Base-by-base conservation (phyloP, 148 eudicot species). In the Persicaria tinctoria region DNA sequence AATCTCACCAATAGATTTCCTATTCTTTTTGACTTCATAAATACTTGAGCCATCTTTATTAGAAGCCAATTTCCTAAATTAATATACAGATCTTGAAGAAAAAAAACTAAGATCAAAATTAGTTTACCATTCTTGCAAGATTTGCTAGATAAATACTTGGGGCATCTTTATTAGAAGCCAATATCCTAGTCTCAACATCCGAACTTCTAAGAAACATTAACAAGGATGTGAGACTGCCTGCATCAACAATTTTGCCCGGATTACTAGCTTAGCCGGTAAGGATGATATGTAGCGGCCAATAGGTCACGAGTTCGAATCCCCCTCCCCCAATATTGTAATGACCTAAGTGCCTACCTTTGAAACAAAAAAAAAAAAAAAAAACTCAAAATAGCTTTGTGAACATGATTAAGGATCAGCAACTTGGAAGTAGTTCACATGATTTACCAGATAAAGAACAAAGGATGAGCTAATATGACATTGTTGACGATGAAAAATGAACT, bases 171-270 rank as follows among this genome's bases (percentile, higher is more conserved):
- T 23, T 23, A 23, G 27, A 23, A 23, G 27, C 27, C 27, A 23
- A 23, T 23, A 23, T 23, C 27, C 27, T 80, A 71, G 85, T 93
- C 84, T 93, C 97, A 76, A 89, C 97, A 68, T 86, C 84, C 11
- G 90, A 85, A 78, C 78, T 85, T 76, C 79, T 86, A 68, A 93
- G 96, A 79, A 93, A 96, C 77, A 74, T 85, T 75, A 93, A 83
- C 87, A 90, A 83, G 76, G 96, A 93, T 73, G 86, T 78, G 81
- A 93, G 97, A 77, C 97, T 96, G 66, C 97, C 96, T 4, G 97
- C 97, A 83, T 93, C 89, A 12, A 93, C 97, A 87, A 93, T 93
- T 84, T 84, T 93, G 23, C 23, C 23, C 23, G 23, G 23, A 20
- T 20, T 20, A 20, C 23, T 20, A 20, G 23, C 23, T 20, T 20